Percentiles rank a stretch among this genome's conserved stretches.
These are phyloP conservation scores for Phytophthora citricola DNA, from an alignment of 352 stramenopile species.

Conservation along the genomic window DNA sequence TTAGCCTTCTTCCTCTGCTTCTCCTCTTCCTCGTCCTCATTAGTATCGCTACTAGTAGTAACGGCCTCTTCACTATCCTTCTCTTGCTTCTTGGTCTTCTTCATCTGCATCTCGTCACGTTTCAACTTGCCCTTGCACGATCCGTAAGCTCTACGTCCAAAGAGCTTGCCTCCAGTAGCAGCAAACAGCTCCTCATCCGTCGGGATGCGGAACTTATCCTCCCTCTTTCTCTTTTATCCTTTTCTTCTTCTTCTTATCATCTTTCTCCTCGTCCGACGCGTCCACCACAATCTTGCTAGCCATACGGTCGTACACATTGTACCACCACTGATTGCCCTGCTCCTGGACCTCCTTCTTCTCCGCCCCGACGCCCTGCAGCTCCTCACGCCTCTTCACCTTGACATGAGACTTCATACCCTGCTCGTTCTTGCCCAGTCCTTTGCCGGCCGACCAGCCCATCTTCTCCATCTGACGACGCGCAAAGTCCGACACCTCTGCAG, in stretches of 20 bases:
- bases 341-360: slow-evolving; percentile 75
- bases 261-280: slow-evolving; percentile 47
- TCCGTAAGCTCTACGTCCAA: slow-evolving; percentile 94
- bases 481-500: slow-evolving; percentile 75
- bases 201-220: slow-evolving; percentile 65
- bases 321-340: slow-evolving; percentile 89
- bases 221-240: slow-evolving; percentile 48
- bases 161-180: slow-evolving; percentile 95
- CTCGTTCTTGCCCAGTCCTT: slow-evolving; percentile 96
- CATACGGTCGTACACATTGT: slow-evolving; percentile 88
- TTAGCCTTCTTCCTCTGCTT: slow-evolving; percentile 19
- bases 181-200: slow-evolving; percentile 97
- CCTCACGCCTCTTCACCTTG: slow-evolving; percentile 93
- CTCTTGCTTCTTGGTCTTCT: slow-evolving; percentile 42
- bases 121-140: slow-evolving; percentile 89
- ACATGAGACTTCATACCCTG: slow-evolving; percentile 95
- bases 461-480: slow-evolving; percentile 92
- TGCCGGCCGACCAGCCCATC: slow-evolving; percentile 96
- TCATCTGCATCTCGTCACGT: slow-evolving; percentile 70
- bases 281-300: slow-evolving; percentile 89
- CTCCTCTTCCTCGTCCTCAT: slow-evolving; percentile 28
- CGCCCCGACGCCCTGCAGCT: slow-evolving; percentile 92
- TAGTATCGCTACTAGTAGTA: slow-evolving; percentile 22
- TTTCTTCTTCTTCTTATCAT: slow-evolving; percentile 53
- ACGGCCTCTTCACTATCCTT: slow-evolving; percentile 29